These are phyloP conservation scores for Seiridium unicorne DNA, from an alignment of 2,329 filamentous ascomycete genomes.

Conservation along the genomic window DNA sequence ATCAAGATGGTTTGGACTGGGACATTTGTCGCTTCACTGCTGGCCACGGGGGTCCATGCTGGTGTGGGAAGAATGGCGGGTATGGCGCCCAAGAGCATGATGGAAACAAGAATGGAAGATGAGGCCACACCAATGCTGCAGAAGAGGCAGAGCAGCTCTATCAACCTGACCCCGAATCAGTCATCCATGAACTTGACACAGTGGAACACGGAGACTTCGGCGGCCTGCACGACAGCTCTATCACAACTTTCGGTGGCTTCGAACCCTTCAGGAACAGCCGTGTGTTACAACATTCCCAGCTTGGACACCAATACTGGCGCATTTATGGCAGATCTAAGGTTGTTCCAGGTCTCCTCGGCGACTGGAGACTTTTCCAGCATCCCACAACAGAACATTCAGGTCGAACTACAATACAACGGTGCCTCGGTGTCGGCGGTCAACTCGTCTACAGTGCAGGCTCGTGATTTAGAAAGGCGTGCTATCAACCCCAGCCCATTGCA, in stretches of 20 bases:
- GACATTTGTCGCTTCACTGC: slow-evolving; percentile 30
- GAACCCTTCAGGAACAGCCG: slow-evolving; percentile 74
- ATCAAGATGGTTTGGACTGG: slow-evolving; percentile 36
- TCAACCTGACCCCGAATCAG: slow-evolving; percentile 25
- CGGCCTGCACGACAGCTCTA: slow-evolving; percentile 60
- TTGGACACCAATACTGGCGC: slow-evolving; percentile 66
- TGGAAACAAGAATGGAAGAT: slow-evolving; percentile 7
- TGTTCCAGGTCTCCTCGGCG: slow-evolving; percentile 68
- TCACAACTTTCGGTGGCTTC: slow-evolving; percentile 53
- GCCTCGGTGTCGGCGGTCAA: slow-evolving; percentile 49
- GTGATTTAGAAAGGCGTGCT: slow-evolving; percentile 16
- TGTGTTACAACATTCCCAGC: slow-evolving; percentile 79
- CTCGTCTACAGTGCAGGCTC: neutral
- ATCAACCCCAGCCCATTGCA: slow-evolving; percentile 48
- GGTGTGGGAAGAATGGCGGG: slow-evolving; percentile 19
- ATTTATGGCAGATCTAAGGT: slow-evolving; percentile 74
- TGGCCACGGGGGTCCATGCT: slow-evolving; percentile 33
- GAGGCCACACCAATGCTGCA: slow-evolving; percentile 6
- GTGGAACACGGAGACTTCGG: slow-evolving; percentile 55
- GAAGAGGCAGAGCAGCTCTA: slow-evolving; percentile 8
- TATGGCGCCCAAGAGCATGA: slow-evolving; percentile 5
- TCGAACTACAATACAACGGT: slow-evolving; percentile 53
- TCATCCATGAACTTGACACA: slow-evolving; percentile 50
- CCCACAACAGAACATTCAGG: slow-evolving; percentile 49
- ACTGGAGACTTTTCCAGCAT: slow-evolving; percentile 53